A percentile compares a stretch with the other conserved stretches of the same genome.
Conservation (phyloP, 106 monocot genomes). For the Triglochin maritima region DNA sequence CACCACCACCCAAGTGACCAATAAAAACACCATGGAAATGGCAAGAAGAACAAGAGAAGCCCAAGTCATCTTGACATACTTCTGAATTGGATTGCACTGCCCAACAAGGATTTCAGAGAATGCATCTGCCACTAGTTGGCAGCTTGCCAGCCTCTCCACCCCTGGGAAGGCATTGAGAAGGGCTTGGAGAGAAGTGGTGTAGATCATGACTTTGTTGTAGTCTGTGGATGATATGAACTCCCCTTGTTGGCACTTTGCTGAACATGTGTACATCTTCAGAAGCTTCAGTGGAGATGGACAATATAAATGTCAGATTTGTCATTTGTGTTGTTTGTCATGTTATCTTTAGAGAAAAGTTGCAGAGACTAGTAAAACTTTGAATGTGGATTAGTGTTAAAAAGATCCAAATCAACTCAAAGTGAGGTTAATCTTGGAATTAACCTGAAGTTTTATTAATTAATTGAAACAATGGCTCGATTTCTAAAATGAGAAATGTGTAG, state of each 20-base stretch:
- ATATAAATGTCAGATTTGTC: neutral
- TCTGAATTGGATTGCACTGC: slow-evolving; percentile 57
- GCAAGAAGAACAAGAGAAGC: slow-evolving; percentile 4
- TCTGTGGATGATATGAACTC: slow-evolving; percentile 36
- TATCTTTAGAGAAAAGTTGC: no score
- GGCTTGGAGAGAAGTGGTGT: slow-evolving; percentile 55
- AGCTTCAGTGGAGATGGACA: slow-evolving; percentile 19
- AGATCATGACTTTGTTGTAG: slow-evolving; percentile 27
- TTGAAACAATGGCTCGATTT: neutral
- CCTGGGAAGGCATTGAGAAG: slow-evolving; percentile 57
- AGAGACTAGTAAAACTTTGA: neutral
- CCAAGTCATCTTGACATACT: slow-evolving; percentile 50
- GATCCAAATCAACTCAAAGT: no score
- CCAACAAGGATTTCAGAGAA: slow-evolving; percentile 56
- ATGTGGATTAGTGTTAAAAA: neutral
- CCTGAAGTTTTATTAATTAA: no score
- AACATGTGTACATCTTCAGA: slow-evolving; percentile 53
- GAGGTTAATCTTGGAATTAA: no score
- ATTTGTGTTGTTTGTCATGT: no score
- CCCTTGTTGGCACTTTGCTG: slow-evolving; percentile 25
- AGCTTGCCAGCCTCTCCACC: slow-evolving; percentile 49
- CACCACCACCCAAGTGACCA: neutral
- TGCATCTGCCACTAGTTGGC: slow-evolving; percentile 62
- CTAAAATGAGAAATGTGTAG: neutral
- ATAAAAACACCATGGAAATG: neutral